These are phyloP conservation scores for Vitis hybrid DNA, from an alignment of 177 flowering plant species.

Conservation along the genomic window DNA sequence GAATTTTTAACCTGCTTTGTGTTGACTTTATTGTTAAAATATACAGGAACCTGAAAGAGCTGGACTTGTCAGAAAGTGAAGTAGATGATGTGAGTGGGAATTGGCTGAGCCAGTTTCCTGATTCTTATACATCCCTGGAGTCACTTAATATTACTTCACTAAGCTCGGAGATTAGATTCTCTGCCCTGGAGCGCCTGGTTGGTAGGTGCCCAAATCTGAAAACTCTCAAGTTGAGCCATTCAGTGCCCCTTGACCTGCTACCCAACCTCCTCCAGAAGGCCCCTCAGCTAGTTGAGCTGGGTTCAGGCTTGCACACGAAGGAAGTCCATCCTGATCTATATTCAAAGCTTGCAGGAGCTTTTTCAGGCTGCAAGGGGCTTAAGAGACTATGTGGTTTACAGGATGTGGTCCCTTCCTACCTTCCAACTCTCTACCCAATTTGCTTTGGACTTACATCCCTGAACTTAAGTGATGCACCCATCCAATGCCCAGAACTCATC, in stretches of 20 bases:
- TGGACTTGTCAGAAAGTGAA: slow-evolving; percentile 83
- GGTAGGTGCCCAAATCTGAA: slow-evolving; percentile 71
- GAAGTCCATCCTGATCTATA: slow-evolving; percentile 63
- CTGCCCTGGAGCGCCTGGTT: slow-evolving; percentile 79
- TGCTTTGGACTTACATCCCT: slow-evolving; percentile 68
- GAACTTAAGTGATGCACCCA: slow-evolving; percentile 78
- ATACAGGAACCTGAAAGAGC: slow-evolving; percentile 68
- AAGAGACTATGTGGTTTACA: slow-evolving; percentile 84
- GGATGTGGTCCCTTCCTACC: slow-evolving; percentile 71
- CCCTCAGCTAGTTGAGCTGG: slow-evolving; percentile 67
- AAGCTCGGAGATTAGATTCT: slow-evolving; percentile 63
- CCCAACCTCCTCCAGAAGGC: too few species aligned
- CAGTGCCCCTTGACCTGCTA: slow-evolving; percentile 42
- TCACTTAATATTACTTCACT: slow-evolving; percentile 77
- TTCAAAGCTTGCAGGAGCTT: slow-evolving; percentile 53
- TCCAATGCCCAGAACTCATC: slow-evolving; percentile 60
- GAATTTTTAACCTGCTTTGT: too few species aligned
- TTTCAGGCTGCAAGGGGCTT: slow-evolving; percentile 65
- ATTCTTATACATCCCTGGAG: slow-evolving; percentile 69
- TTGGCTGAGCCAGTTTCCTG: slow-evolving; percentile 87
- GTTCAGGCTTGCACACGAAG: slow-evolving; percentile 66
- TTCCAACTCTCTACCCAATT: slow-evolving; percentile 69
- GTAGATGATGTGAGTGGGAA: slow-evolving; percentile 81
- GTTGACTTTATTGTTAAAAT: not conserved
- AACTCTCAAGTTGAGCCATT: slow-evolving; percentile 65